Percentiles rank a stretch among this genome's conserved stretches.
phyloP scores from a whole-genome alignment of 495 filamentous ascomycete genomes.

The Tuber melanosporum region DNA sequence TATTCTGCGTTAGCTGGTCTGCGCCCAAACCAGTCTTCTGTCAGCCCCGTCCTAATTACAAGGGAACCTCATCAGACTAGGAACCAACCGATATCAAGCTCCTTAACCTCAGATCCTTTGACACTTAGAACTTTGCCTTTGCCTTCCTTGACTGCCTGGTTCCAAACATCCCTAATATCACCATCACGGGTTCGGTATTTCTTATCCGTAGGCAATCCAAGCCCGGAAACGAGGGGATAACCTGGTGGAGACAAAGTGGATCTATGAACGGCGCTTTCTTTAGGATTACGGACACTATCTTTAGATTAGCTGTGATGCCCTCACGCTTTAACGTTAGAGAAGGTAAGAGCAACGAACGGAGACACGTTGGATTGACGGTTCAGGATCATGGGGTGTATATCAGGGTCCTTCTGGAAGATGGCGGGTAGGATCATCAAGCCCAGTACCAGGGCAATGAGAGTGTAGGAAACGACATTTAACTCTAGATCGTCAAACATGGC shows the following conservation, averaged over 20 bases:
- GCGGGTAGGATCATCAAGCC: conserved; percentile 59
- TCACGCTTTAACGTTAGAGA: not conserved
- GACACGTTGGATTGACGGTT: conserved; percentile 72
- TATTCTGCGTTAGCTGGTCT: conserved; percentile 72
- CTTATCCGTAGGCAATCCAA: conserved; percentile 73
- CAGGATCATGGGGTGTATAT: conserved; percentile 84
- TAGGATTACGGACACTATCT: conserved; percentile 61
- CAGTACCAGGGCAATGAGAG: conserved; percentile 52
- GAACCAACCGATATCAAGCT: conserved; percentile 48
- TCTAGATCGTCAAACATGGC: conserved; percentile 36
- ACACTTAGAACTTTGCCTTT: conserved; percentile 72
- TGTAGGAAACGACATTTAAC: conserved; percentile 44
- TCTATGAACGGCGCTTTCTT: conserved; percentile 76
- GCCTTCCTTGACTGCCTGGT: conserved; percentile 57
- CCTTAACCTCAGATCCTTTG: conserved; percentile 68
- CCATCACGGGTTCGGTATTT: conserved; percentile 77
- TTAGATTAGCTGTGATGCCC: conserved; percentile 3
- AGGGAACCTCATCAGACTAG: not conserved
- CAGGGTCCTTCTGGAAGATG: conserved; percentile 62
- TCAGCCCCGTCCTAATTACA: not conserved
- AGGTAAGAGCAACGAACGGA: conserved; percentile 41
- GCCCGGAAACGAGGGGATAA: conserved; percentile 69
- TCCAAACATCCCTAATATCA: conserved; percentile 91
- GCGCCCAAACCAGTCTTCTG: not conserved
- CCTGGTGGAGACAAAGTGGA: conserved; percentile 75